Base-by-base conservation (phyloP, 2,329 filamentous ascomycete genomes). In the Malbranchea cinnamomea region DNA sequence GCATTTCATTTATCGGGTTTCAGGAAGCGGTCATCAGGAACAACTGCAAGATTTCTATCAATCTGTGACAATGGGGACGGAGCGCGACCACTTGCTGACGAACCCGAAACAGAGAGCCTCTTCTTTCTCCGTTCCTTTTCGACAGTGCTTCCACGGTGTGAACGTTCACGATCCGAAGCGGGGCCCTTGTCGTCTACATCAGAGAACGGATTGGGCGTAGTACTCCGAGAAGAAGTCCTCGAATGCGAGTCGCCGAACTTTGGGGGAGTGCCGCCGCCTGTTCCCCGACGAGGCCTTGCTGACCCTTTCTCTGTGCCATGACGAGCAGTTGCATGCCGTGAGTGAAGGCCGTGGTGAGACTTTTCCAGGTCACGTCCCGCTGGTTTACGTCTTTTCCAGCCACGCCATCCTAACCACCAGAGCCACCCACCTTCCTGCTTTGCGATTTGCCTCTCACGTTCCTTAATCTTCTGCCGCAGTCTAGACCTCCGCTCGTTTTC, bases 401-500 rank as follows among this genome's bases (percentile, higher is more conserved):
- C 67, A 19, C 68, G 60, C 67, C 78, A 82, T 0, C 81, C 79
- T 2, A 82, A 71, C 78, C 85, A 91, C 83, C 83, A 91, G 20
- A 91, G 61, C 74, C 76, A 80, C 13, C 77, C 71, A 30, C 77
- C 73, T 37, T 75, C 65, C 44, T 74, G 63, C 45, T 71, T 73
- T 8, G 77, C 74, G 16, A 39, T 33, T 37, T 77, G 72, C 11
- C 68, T 65, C 43, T 85, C 75, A 18, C 71, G 68, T 30, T 73
- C 67, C 38, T 74, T 70, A 28, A 93, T 60, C 47, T 79, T 79
- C 24, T 66, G 59, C 13, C 82, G 68, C 14, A 94, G 61, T 34
- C 79, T 59, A 2, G 77, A 70, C 8, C 89, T 74, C 2, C 87
- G 75, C 52, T 92, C 83, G 48, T 98, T 98, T 53, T 98, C 89